Base-by-base conservation (phyloP, 495 filamentous ascomycete genomes). In the Geopyxis carbonaria region DNA sequence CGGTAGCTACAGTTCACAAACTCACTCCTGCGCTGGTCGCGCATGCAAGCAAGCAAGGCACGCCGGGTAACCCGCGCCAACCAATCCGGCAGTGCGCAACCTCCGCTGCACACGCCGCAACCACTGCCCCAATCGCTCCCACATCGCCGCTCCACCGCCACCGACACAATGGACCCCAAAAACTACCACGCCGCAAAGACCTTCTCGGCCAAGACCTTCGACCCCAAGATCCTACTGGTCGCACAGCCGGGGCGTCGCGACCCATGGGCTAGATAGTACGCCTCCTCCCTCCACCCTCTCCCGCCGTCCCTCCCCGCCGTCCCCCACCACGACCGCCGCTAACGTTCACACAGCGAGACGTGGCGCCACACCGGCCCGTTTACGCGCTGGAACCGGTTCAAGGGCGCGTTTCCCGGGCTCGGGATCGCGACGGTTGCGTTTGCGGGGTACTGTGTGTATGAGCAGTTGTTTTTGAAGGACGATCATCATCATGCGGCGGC, bases 361-460 rank as follows among this genome's bases (percentile, higher is more conserved):
- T 97, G 89, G 89, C 75, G 89, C 51, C 94, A 91, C 65, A 73
- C 73, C 33, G 91, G 86, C 47, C 77, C 73, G 29, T 95, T 94
- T 69, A 75, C 74, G 41, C 72, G 87, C 38, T 79, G 61, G 59
- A 87, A 91, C 64, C 80, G 89, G 16, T 92, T 93, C 66, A 80
- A 72, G 61, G 64, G 72, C 40, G 64, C 73, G 39, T 78, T 97
- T 61, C 89, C 89, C 21, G 89, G 89, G 34, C 64, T 97, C 34
- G 91, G 89, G 31, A 89, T 82, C 45, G 89, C 84, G 4, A 78
- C 76, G 6, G 87, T 87, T 31, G 85, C 85, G 8, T 97, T 97
- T 59, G 74, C 76, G 24, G 75, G 62, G 34, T 97, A 97, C 63
- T 80, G 84, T 61, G 69, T 67, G 25, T 92, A 81, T 57, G 89